phyloP scores from a whole-genome alignment of 1,139 yeast genomes.

The Scheffersomyces parashehatae region DNA sequence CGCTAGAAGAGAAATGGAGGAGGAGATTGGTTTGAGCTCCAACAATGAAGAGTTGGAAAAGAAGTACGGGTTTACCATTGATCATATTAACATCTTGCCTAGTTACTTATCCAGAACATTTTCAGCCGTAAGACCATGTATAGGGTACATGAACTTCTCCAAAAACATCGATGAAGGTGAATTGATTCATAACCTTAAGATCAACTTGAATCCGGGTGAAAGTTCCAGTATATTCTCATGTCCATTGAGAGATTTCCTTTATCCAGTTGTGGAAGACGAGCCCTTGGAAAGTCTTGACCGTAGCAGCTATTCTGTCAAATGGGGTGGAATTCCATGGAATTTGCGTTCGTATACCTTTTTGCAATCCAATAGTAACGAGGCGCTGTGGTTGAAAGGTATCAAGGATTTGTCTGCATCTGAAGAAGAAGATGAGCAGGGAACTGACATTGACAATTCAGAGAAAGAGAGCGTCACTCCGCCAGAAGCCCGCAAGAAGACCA shows the following conservation, averaged over 20 bases:
- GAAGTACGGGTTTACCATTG: conserved; percentile 55
- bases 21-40: conserved; percentile 76
- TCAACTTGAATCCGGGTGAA: conserved; percentile 68
- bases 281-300: conserved; percentile 49
- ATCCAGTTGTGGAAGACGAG: conserved; percentile 34
- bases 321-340: conserved; percentile 76
- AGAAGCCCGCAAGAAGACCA: conserved; percentile 7
- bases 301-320: conserved; percentile 41
- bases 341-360: conserved; percentile 64
- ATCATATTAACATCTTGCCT: conserved; percentile 63
- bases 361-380: conserved; percentile 54
- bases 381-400: conserved; percentile 61
- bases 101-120: conserved; percentile 77
- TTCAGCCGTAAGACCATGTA: conserved; percentile 78
- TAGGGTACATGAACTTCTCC: conserved; percentile 56
- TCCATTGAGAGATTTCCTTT: conserved; percentile 62
- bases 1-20: conserved; percentile 80
- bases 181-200: conserved; percentile 31
- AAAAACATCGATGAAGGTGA: conserved; percentile 20
- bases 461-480: conserved; percentile 13
- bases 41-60: conserved; percentile 44
- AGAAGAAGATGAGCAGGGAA: conserved; percentile 42
- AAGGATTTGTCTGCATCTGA: conserved; percentile 57
- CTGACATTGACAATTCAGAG: conserved; percentile 14
- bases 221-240: conserved; percentile 67